These are phyloP conservation scores for Eimeria sp. DNA, from an alignment of 169 alveolate genomes.

Conservation along the genomic window DNA sequence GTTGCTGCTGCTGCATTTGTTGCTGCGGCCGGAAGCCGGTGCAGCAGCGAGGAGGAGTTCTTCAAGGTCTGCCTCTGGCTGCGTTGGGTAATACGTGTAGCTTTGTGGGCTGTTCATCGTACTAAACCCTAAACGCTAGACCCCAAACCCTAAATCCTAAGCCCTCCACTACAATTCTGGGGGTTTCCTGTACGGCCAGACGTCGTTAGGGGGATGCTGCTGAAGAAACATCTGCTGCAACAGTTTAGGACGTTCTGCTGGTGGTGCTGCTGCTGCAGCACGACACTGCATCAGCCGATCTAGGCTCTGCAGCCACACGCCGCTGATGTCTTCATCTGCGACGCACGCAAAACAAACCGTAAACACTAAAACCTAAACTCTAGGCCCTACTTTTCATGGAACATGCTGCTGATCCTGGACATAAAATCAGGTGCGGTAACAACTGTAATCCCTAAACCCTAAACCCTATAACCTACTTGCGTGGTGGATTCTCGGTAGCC, in stretches of 20 bases:
- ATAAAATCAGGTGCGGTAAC: background rate
- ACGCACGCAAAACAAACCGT: background rate
- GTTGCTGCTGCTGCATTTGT: background rate
- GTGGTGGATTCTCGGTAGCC: slow-evolving; percentile 52
- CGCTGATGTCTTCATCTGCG: slow-evolving; percentile 23
- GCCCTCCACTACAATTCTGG: background rate
- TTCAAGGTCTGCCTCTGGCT: background rate
- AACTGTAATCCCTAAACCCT: background rate
- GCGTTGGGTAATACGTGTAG: background rate
- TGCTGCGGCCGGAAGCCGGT: background rate
- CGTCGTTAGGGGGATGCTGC: slow-evolving; percentile 34
- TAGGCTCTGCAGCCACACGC: slow-evolving; percentile 21
- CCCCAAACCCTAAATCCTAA: slow-evolving; percentile 18
- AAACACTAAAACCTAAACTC: background rate
- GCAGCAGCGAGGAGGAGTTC: slow-evolving; percentile 44
- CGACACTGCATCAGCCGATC: slow-evolving; percentile 50
- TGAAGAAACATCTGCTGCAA: slow-evolving; percentile 9
- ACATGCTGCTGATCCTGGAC: background rate
- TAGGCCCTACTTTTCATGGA: background rate
- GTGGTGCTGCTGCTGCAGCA: slow-evolving; percentile 22
- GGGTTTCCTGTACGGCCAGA: slow-evolving; percentile 4
- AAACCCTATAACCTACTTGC: slow-evolving; percentile 41
- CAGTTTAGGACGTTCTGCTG: background rate
- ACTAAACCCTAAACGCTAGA: background rate
- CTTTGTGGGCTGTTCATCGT: background rate